phyloP scores from a whole-genome alignment of 352 stramenopile species.

The Thraustochytrium sp. region DNA sequence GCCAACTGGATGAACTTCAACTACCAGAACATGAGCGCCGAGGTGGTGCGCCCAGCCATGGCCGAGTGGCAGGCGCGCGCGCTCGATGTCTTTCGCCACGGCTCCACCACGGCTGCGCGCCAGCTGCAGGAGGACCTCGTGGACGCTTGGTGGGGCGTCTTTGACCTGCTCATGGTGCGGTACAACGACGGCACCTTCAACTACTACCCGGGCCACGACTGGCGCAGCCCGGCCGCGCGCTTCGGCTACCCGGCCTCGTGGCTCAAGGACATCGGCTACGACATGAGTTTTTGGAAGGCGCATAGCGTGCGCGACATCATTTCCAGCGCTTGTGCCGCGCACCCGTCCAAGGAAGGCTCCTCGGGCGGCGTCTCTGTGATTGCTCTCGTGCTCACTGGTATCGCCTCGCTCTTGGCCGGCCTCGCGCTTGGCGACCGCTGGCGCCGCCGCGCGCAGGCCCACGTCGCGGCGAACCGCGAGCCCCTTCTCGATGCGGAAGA shows the following conservation, averaged over 20 bases:
- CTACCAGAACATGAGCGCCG: constrained; percentile 59
- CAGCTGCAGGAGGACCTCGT: constrained; percentile 13
- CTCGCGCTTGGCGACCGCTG: background rate
- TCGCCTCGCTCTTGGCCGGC: background rate
- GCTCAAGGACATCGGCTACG: constrained; percentile 30
- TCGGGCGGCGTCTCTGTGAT: background rate
- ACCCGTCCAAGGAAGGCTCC: background rate
- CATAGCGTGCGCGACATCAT: constrained; percentile 3
- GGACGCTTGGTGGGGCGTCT: constrained; percentile 4
- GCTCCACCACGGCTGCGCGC: background rate
- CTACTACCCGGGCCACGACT: constrained; percentile 1
- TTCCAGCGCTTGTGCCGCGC: background rate
- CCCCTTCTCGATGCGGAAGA: background rate
- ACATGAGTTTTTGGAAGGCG: constrained; percentile 11
- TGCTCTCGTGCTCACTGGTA: background rate
- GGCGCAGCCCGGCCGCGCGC: background rate
- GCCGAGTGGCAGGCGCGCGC: background rate
- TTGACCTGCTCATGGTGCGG: constrained; percentile 17
- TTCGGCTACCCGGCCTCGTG: constrained; percentile 8
- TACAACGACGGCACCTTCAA: constrained; percentile 40
- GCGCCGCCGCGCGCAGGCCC: background rate
- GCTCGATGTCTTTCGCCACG: constrained; percentile 8
- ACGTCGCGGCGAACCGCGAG: background rate
- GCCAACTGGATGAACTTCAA: constrained; percentile 73
- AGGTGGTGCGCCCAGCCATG: constrained; percentile 7